phyloP scores from a whole-genome alignment of 1,139 yeast genomes.

The Suhomyces panamericanus region DNA sequence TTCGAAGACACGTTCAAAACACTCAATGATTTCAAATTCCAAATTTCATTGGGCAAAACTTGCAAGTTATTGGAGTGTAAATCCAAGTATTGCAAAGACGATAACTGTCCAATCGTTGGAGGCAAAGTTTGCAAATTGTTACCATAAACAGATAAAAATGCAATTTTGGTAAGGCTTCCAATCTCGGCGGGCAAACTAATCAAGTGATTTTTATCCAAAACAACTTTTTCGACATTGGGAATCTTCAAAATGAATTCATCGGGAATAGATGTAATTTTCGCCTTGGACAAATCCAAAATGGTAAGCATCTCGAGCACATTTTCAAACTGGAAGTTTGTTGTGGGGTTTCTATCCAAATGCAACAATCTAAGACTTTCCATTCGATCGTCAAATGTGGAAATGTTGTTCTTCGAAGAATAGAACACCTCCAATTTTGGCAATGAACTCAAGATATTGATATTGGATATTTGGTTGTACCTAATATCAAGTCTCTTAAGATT shows the following conservation, averaged over 20 bases:
- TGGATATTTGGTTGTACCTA: slow-evolving; percentile 68
- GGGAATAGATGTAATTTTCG: slow-evolving; percentile 76
- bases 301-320: slow-evolving; percentile 61
- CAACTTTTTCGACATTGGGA: slow-evolving; percentile 69
- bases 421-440: slow-evolving; percentile 71
- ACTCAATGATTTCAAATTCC: slow-evolving; percentile 60
- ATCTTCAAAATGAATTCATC: slow-evolving; percentile 61
- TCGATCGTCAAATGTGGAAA: slow-evolving; percentile 67
- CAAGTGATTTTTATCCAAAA: slow-evolving; percentile 80
- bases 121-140: slow-evolving; percentile 82
- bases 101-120: slow-evolving; percentile 58
- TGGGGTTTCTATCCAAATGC: slow-evolving; percentile 66
- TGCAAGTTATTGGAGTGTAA: slow-evolving; percentile 85
- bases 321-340: slow-evolving; percentile 69
- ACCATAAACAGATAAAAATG: slow-evolving; percentile 66
- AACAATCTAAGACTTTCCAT: slow-evolving; percentile 56
- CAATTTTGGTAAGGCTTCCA: slow-evolving; percentile 56
- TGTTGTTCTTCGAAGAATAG: slow-evolving; percentile 74
- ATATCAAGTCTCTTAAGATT: slow-evolving; percentile 75
- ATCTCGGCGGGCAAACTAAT: slow-evolving; percentile 74
- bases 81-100: slow-evolving; percentile 68
- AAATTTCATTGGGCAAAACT: slow-evolving; percentile 64
- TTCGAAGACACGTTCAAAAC: slow-evolving; percentile 80
- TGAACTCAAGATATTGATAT: slow-evolving; percentile 62
- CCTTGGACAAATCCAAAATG: slow-evolving; percentile 74